Evolutionary conservation across 169 alveolate species (phyloP), one percentile per base, ranked within the genome.

Genomic region (Cryptosporidium meleagridis): DNA sequence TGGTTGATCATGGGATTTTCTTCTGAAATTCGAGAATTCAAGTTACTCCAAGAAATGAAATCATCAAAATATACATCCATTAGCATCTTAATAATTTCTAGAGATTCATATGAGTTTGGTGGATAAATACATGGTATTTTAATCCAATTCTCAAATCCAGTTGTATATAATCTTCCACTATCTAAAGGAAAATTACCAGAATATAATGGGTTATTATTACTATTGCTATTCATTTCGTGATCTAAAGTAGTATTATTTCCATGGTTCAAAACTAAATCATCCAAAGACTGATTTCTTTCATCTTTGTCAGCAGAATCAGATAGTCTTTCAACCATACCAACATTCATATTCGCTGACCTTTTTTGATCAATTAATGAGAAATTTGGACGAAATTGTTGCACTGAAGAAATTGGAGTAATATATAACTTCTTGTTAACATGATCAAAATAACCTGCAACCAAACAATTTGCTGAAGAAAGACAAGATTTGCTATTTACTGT

Each of bases 361-460:
- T 48, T 80, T 3, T 62, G 75, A 62, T 80, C 89, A 5, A 80
- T 39, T 16, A 23, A 23, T 37, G 89, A 80, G 62, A 80, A 80
- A 35, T 80, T 80, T 61, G 89, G 89, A 33, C 89, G 75, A 59
- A 80, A 80, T 37, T 80, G 89, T 31, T 80, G 89, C 1, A 80
- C 68, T 62, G 80, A 59, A 8, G 89, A 80, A 62, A 80, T 59
- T 35, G 89, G 89, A 29, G 89, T 61, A 59, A 80, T 80, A 80
- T 31, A 80, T 33, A 80, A 80, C 10, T 80, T 80, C 53, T 80
- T 80, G 12, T 80, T 80, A 37, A 16, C 75, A 9, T 80, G 89
- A 59, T 80, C 75, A 48, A 80, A 62, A 45, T 80, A 65, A 18
- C 89, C 89, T 37, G 67, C 67, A 37, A 80, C 75, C 41, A 80